Percentiles rank a stretch among this genome's conserved stretches.
phyloP scores from a whole-genome alignment of 2,329 filamentous ascomycete species.

The Fusarium robinianum region DNA sequence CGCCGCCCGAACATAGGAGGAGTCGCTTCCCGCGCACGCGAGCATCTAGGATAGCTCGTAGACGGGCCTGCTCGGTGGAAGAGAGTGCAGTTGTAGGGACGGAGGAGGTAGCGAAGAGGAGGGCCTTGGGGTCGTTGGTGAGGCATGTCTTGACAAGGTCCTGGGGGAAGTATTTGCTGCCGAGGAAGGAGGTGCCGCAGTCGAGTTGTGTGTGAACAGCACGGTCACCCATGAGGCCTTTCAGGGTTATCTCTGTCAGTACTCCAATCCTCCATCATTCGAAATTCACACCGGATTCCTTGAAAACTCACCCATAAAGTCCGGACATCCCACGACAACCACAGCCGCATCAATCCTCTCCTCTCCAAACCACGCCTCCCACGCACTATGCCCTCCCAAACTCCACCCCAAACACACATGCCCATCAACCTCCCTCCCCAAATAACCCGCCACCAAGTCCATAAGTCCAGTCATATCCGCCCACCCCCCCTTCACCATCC shows the following conservation, averaged over 20 bases:
- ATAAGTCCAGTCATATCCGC: conserved; percentile 77
- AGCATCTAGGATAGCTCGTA: conserved; percentile 52
- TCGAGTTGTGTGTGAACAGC: conserved; percentile 66
- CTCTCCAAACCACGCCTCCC: conserved; percentile 81
- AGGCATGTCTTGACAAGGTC: conserved; percentile 66
- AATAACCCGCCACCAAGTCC: conserved; percentile 75
- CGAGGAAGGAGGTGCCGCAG: conserved; percentile 68
- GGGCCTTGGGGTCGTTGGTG: conserved; percentile 73
- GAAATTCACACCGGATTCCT: too few relatives aligned
- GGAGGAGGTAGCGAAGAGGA: conserved; percentile 64
- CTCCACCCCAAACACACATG: conserved; percentile 83
- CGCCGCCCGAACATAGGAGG: conserved; percentile 66
- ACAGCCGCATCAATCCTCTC: conserved; percentile 78
- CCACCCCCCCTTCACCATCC: conserved; percentile 72
- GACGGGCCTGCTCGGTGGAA: conserved; percentile 47
- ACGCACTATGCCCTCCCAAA: conserved; percentile 84
- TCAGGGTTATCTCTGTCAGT: conserved; percentile 1
- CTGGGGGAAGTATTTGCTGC: conserved; percentile 75
- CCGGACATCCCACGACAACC: conserved; percentile 84
- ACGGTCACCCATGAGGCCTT: conserved; percentile 74
- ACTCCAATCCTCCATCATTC: too few relatives aligned
- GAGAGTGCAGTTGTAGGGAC: conserved; percentile 42
- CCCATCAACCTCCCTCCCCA: conserved; percentile 57
- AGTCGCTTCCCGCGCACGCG: conserved; percentile 65
- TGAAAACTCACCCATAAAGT: conserved; percentile 68